Evolutionary conservation across 2,329 filamentous ascomycete genomes (phyloP).

Genomic region (Epichloe uncinata): DNA sequence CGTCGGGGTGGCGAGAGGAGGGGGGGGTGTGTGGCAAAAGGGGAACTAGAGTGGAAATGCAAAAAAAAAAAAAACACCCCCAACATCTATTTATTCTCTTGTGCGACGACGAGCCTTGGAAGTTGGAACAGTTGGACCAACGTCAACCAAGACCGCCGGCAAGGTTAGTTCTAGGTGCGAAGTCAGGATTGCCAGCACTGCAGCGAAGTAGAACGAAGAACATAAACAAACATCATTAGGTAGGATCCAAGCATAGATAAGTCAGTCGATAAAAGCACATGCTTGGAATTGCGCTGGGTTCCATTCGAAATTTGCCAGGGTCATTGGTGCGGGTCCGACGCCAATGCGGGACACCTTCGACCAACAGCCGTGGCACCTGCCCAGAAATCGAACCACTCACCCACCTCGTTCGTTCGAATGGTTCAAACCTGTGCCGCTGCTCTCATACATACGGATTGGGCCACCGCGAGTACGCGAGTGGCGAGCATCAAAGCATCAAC

Average conservation of each 20-base stretch:
- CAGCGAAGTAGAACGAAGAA: too few relatives aligned
- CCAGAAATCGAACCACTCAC: conserved; percentile 1
- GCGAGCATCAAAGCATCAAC: too few relatives aligned
- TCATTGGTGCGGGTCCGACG: neutral
- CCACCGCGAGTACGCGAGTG: too few relatives aligned
- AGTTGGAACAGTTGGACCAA: too few relatives aligned
- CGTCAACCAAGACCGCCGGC: too few relatives aligned
- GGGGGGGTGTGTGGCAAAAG: too few relatives aligned
- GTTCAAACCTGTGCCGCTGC: too few relatives aligned
- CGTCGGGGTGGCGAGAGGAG: neutral
- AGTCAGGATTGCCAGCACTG: too few relatives aligned
- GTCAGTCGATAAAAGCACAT: neutral
- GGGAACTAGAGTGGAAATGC: neutral
- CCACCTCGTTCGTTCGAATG: neutral
- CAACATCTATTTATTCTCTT: neutral
- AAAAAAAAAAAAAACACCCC: neutral
- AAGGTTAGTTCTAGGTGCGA: too few relatives aligned
- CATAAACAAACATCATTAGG: neutral
- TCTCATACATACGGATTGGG: too few relatives aligned
- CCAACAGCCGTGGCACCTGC: neutral
- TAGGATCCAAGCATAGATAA: neutral
- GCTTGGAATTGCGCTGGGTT: neutral
- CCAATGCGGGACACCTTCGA: neutral
- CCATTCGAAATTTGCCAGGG: neutral
- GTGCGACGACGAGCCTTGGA: neutral